These are phyloP conservation scores for Quercus agrifolia DNA, from an alignment of 306 rosid genomes.

Conservation along the genomic window DNA sequence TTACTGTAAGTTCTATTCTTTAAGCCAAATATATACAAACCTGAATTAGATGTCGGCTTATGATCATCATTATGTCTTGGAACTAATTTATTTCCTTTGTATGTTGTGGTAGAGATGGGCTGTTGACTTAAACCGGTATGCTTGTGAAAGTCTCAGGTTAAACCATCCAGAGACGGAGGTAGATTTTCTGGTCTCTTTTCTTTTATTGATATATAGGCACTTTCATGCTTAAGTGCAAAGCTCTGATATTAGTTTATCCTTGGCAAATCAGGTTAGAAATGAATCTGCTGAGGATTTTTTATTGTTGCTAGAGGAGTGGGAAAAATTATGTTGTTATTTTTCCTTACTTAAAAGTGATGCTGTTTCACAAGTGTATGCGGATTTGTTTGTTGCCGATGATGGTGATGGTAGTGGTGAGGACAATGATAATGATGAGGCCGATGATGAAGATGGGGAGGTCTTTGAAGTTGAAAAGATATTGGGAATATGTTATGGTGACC, in stretches of 20 bases:
- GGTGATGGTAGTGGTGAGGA: not conserved
- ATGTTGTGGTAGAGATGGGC: slow-evolving; percentile 71
- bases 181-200: not conserved
- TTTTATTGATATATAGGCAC: not conserved
- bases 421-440: slow-evolving; percentile 9
- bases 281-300: slow-evolving; percentile 74
- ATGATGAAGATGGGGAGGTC: slow-evolving; percentile 28
- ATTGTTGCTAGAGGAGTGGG: slow-evolving; percentile 60
- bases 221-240: not conserved
- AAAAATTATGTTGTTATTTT: slow-evolving; percentile 46
- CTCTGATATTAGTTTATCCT: not conserved
- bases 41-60: not conserved
- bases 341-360: slow-evolving; percentile 34
- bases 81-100: not conserved
- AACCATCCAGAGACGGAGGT: slow-evolving; percentile 86
- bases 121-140: slow-evolving; percentile 58
- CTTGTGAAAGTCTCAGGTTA: slow-evolving; percentile 54
- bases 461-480: slow-evolving; percentile 59
- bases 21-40: not conserved
- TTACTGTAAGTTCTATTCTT: slow-evolving; percentile 49
- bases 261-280: slow-evolving; percentile 63
- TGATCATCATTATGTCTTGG: not conserved
- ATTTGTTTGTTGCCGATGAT: slow-evolving; percentile 35
- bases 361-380: slow-evolving; percentile 30
- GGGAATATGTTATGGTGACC: slow-evolving; percentile 58